Evolutionary conservation across 192 early-diverging fungal species (phyloP).

Genomic region (Coemansia sp.): DNA sequence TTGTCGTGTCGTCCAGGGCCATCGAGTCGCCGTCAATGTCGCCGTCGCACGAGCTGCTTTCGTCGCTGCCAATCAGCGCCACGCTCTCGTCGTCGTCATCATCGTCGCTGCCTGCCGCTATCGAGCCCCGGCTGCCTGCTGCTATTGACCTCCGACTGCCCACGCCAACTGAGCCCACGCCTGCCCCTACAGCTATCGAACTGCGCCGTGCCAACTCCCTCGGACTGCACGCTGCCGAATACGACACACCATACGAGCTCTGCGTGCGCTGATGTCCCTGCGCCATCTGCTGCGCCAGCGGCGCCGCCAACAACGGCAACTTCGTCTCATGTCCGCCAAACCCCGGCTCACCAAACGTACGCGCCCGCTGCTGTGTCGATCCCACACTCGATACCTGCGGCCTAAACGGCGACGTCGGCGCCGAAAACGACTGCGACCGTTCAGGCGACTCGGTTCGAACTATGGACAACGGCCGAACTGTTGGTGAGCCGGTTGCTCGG

Average conservation of each 20-base stretch:
- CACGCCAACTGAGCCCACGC: neutral
- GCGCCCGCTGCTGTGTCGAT: constrained; percentile 1
- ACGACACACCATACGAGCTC: neutral
- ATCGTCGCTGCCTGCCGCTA: constrained; percentile 18
- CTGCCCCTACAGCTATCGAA: constrained; percentile 21
- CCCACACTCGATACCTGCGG: constrained; percentile 4
- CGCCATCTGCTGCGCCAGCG: neutral
- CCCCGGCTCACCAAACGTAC: neutral
- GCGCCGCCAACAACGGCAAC: constrained; percentile 9
- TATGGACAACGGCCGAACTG: neutral
- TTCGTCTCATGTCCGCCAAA: constrained; percentile 9
- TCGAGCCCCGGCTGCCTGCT: no score
- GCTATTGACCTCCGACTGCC: no score
- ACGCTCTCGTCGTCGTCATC: constrained; percentile 18
- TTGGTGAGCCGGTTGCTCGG: neutral
- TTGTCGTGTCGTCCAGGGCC: constrained; percentile 12
- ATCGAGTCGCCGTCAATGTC: constrained; percentile 25
- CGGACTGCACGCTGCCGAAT: constrained; percentile 6
- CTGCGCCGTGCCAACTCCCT: constrained; percentile 16
- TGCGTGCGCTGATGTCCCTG: neutral
- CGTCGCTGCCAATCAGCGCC: constrained; percentile 5
- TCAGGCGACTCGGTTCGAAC: constrained; percentile 8
- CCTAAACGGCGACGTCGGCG: constrained; percentile 37
- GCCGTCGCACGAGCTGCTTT: constrained; percentile 7
- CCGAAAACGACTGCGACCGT: constrained; percentile 29